These are phyloP conservation scores for Scorias spongiosa DNA, from an alignment of 2,329 filamentous ascomycete species.

Conservation along the genomic window DNA sequence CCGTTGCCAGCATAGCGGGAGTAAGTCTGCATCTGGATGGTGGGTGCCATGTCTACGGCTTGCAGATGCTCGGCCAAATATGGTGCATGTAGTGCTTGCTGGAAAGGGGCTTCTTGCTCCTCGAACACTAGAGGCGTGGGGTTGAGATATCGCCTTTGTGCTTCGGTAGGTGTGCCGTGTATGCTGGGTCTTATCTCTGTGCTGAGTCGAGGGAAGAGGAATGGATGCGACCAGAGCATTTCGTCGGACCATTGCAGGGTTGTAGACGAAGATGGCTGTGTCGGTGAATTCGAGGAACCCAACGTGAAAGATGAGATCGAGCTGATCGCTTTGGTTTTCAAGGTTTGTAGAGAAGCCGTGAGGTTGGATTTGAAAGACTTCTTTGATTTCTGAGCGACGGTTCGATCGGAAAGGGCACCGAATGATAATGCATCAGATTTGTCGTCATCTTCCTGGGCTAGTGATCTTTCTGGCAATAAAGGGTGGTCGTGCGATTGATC, in stretches of 20 bases:
- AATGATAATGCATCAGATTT: conserved; percentile 20
- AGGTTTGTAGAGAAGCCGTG: conserved; percentile 44
- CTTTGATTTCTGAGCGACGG: conserved; percentile 26
- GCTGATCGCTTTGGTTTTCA: conserved; percentile 43
- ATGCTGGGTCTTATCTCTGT: conserved; percentile 45
- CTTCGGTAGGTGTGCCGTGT: conserved; percentile 37
- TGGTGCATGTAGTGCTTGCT: conserved; percentile 20
- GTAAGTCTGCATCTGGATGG: conserved; percentile 51
- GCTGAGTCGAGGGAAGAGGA: conserved; percentile 41
- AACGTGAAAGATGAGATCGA: conserved; percentile 43
- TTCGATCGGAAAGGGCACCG: conserved; percentile 13
- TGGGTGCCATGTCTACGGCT: conserved; percentile 29
- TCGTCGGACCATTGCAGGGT: conserved; percentile 40
- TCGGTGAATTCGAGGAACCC: conserved; percentile 7
- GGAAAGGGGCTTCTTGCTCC: conserved; percentile 22
- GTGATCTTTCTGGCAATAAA: conserved; percentile 37
- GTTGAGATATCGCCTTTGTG: conserved; percentile 45
- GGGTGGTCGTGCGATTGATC: conserved; percentile 22
- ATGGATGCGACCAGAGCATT: conserved; percentile 43
- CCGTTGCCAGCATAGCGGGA: conserved; percentile 16
- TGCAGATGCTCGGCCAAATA: conserved; percentile 15
- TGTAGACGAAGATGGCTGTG: conserved; percentile 15
- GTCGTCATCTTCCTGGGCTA: conserved; percentile 24
- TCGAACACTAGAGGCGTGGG: conserved; percentile 29
- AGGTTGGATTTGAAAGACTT: conserved; percentile 47